Percentiles rank a stretch among this genome's conserved stretches.
Conservation (phyloP, 495 filamentous ascomycete genomes). For the Trypethelium eluteriae region DNA sequence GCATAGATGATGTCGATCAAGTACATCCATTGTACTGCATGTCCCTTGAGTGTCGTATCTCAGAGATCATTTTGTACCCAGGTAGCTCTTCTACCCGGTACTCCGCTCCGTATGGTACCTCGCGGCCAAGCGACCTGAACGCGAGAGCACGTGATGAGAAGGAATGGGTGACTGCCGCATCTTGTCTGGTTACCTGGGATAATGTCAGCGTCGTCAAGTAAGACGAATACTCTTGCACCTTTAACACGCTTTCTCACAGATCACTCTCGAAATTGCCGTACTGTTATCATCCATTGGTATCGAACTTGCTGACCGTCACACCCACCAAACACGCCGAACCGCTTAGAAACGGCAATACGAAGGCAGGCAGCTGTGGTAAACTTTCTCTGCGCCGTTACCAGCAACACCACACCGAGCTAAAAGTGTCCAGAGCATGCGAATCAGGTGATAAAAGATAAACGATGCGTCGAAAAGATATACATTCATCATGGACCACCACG, state of each 20-base stretch:
- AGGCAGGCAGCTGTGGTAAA: background rate
- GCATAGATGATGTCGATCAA: too few relatives aligned
- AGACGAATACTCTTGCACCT: background rate
- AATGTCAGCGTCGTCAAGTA: background rate
- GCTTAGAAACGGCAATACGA: background rate
- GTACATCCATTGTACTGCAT: too few relatives aligned
- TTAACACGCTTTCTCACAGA: background rate
- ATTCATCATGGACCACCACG: background rate
- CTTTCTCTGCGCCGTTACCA: background rate
- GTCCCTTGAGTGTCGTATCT: too few relatives aligned
- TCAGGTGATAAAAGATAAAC: background rate
- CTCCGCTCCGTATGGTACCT: background rate
- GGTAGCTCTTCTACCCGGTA: background rate
- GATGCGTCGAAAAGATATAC: background rate
- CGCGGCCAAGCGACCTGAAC: background rate
- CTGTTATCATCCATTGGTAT: too few relatives aligned
- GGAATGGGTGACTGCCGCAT: too few relatives aligned
- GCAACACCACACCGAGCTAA: background rate
- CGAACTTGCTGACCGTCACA: too few relatives aligned
- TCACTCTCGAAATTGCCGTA: background rate
- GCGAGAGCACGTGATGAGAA: conserved; percentile 2
- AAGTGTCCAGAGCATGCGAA: background rate
- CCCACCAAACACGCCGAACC: background rate
- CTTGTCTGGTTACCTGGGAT: background rate
- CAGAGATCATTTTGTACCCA: background rate